Conservation (phyloP, 805 yeast genomes). For the Teunomyces pallodes region DNA sequence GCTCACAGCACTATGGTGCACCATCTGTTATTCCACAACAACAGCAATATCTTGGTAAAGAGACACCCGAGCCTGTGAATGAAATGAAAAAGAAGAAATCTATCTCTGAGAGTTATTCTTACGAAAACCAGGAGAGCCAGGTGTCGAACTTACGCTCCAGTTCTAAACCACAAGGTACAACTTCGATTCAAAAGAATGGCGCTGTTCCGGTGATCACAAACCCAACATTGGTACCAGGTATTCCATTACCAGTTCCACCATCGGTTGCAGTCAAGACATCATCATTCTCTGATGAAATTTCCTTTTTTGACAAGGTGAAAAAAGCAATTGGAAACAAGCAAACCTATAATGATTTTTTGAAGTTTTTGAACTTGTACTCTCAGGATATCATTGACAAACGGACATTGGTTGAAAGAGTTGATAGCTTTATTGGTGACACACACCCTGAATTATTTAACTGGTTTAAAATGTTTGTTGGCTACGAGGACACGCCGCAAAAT, state of each 20-base stretch:
- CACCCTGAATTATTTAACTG: conserved; percentile 78
- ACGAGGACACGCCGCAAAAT: conserved; percentile 75
- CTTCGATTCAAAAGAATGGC: conserved; percentile 18
- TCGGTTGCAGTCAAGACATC: conserved; percentile 46
- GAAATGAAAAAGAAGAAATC: conserved; percentile 20
- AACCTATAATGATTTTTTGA: conserved; percentile 87
- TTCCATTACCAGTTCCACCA: conserved; percentile 76
- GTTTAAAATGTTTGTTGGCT: conserved; percentile 92
- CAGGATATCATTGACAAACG: conserved; percentile 86
- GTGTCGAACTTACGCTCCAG: conserved; percentile 46
- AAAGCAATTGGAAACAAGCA: conserved; percentile 85
- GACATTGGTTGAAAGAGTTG: conserved; percentile 79
- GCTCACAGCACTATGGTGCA: conserved; percentile 15
- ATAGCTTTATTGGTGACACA: conserved; percentile 75
- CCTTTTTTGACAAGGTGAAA: conserved; percentile 89
- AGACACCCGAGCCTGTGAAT: conserved; percentile 9
- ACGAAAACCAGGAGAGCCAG: conserved; percentile 45
- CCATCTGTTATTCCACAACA: conserved; percentile 11
- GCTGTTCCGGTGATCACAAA: conserved; percentile 35
- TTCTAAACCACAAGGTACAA: conserved; percentile 3
- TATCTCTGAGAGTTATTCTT: conserved; percentile 26
- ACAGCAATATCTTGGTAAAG: conserved; percentile 5
- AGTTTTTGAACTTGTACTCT: conserved; percentile 80
- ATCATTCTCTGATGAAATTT: conserved; percentile 76
- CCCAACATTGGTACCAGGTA: conserved; percentile 78